These are phyloP conservation scores for Hortaea sp. DNA, from an alignment of 2,329 filamentous ascomycete genomes.

Conservation along the genomic window DNA sequence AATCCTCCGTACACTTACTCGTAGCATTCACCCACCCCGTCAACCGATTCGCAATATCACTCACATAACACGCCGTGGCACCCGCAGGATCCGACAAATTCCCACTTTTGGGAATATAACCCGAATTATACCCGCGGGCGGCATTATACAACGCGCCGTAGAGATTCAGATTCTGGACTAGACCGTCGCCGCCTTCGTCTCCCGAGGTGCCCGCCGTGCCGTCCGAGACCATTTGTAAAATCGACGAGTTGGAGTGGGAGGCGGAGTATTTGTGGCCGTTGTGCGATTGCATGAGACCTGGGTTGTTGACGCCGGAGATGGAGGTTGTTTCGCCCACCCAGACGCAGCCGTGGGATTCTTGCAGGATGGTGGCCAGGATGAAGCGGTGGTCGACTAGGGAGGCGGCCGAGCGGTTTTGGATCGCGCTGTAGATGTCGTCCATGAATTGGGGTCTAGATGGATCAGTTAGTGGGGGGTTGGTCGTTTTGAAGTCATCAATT, in stretches of 20 bases:
- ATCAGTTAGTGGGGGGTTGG: neutral
- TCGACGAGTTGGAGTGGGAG: constrained; percentile 21
- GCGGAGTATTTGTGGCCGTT: constrained; percentile 26
- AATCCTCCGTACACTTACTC: constrained; percentile 8
- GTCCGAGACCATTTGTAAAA: constrained; percentile 33
- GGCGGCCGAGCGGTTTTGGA: constrained; percentile 23
- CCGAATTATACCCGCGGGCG: constrained; percentile 41
- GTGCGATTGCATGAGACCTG: constrained; percentile 39
- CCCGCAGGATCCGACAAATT: constrained; percentile 35
- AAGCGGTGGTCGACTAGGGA: constrained; percentile 31
- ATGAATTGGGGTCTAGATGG: constrained; percentile 27
- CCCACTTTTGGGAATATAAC: constrained; percentile 22
- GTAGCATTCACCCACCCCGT: constrained; percentile 29
- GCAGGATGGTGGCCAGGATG: constrained; percentile 35
- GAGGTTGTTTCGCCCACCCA: constrained; percentile 31
- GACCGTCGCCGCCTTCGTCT: constrained; percentile 32
- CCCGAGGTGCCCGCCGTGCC: constrained; percentile 34
- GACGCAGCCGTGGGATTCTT: constrained; percentile 37
- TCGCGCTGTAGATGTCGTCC: constrained; percentile 28
- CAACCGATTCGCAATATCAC: constrained; percentile 42
- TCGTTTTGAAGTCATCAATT: too few relatives aligned
- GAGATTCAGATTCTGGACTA: constrained; percentile 29
- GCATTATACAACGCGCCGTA: constrained; percentile 30
- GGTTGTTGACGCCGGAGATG: constrained; percentile 31
- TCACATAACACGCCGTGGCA: constrained; percentile 41